Evolutionary conservation across 495 filamentous ascomycete genomes (phyloP).

Genomic region (Cudoniella acicularis): DNA sequence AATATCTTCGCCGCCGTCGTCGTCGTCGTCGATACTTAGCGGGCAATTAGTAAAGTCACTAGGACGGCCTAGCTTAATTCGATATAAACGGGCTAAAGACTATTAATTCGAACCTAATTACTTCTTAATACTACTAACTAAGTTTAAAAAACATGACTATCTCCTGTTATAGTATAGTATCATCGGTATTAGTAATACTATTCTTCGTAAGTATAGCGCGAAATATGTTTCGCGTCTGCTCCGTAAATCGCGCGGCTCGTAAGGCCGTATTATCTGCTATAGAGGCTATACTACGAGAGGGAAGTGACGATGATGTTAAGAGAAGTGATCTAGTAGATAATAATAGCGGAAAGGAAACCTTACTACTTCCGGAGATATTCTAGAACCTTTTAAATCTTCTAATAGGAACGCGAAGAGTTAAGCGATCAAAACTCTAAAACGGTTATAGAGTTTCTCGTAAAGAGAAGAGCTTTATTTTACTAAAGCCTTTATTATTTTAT

Average conservation of each 20-base stretch:
- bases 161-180: slow-evolving; percentile 8
- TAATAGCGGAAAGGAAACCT: neutral
- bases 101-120: slow-evolving; percentile 17
- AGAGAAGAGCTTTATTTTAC: too few species aligned
- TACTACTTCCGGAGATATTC: slow-evolving; percentile 8
- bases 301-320: slow-evolving; percentile 9
- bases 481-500: too few species aligned
- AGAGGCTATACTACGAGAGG: slow-evolving; percentile 9
- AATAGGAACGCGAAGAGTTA: slow-evolving; percentile 8
- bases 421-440: slow-evolving; percentile 10
- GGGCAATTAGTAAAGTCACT: slow-evolving; percentile 13
- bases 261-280: slow-evolving; percentile 3
- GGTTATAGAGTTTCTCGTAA: too few species aligned
- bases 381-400: slow-evolving; percentile 7
- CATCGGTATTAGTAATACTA: slow-evolving; percentile 12
- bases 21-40: slow-evolving; percentile 7
- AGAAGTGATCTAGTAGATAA: slow-evolving; percentile 5
- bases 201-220: slow-evolving; percentile 7
- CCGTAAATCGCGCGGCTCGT: slow-evolving; percentile 7
- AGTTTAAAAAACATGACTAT: slow-evolving; percentile 16
- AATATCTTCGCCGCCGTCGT: slow-evolving; percentile 11
- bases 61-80: slow-evolving; percentile 11
- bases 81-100: slow-evolving; percentile 13
- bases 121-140: slow-evolving; percentile 7
- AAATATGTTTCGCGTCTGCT: slow-evolving; percentile 10